Conservation (phyloP, 2,329 filamentous ascomycete species). For the Penicillium sp. region DNA sequence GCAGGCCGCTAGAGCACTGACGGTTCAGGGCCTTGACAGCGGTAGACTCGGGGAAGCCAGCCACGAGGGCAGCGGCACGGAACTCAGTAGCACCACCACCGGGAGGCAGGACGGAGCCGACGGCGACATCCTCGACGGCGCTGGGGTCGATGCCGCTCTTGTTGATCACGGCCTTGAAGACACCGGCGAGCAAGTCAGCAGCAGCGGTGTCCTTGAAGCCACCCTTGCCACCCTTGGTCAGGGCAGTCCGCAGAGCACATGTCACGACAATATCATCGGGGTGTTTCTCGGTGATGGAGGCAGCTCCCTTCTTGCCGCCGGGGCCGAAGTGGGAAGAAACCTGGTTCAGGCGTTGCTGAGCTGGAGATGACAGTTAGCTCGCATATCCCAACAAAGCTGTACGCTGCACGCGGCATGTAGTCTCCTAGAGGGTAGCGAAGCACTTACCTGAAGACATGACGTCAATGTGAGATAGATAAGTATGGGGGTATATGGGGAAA, state of each 20-base stretch:
- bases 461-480: constrained; percentile 20
- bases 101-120: constrained; percentile 86
- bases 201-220: constrained; percentile 92
- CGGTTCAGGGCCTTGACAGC: constrained; percentile 88
- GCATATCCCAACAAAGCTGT: background rate
- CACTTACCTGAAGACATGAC: constrained; percentile 46
- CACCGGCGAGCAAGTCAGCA: constrained; percentile 79
- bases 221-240: constrained; percentile 91
- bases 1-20: constrained; percentile 89
- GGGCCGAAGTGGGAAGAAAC: constrained; percentile 56
- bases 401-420: too few relatives aligned
- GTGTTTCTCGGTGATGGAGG: constrained; percentile 46
- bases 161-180: constrained; percentile 76
- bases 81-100: constrained; percentile 96
- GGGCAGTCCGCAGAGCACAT: constrained; percentile 82
- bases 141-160: constrained; percentile 85
- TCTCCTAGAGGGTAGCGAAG: background rate
- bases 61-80: constrained; percentile 84
- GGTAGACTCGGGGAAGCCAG: constrained; percentile 81
- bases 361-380: constrained; percentile 33
- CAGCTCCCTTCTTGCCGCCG: constrained; percentile 34
- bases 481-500: constrained; percentile 3
- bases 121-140: constrained; percentile 87
- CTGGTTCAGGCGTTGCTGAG: constrained; percentile 59
- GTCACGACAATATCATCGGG: constrained; percentile 81